Evolutionary conservation across 1,284 basidiomycete genomes (phyloP).

Genomic region (Puccinia polysora): DNA sequence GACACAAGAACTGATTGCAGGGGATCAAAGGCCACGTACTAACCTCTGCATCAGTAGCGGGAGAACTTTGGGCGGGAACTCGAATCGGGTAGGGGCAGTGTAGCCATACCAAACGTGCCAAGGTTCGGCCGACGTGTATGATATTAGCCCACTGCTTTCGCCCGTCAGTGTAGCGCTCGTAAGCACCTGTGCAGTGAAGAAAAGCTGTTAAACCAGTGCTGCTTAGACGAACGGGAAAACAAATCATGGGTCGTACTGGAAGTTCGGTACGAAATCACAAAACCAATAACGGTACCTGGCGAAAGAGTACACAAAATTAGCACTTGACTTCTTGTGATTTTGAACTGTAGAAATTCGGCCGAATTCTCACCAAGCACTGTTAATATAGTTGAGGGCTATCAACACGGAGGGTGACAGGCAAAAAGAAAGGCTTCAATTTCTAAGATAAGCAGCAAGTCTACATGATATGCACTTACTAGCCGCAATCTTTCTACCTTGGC

Average conservation of each 20-base stretch:
- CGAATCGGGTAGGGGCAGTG: conserved; percentile 15
- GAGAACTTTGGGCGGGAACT: neutral
- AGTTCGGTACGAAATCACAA: conserved; percentile 40
- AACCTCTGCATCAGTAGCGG: conserved; percentile 9
- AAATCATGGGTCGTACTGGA: conserved; percentile 10
- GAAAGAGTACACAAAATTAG: too few relatives aligned
- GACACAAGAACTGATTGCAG: neutral
- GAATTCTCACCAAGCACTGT: conserved; percentile 30
- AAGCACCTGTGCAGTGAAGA: conserved; percentile 15
- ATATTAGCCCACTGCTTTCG: conserved; percentile 34
- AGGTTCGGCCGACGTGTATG: conserved; percentile 18
- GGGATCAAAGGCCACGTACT: neutral
- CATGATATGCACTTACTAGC: neutral
- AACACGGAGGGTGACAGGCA: too few relatives aligned
- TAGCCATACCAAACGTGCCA: conserved; percentile 24
- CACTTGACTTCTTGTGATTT: too few relatives aligned
- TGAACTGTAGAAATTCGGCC: neutral
- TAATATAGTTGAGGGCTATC: conserved; percentile 11
- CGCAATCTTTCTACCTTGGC: neutral
- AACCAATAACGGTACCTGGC: conserved; percentile 39
- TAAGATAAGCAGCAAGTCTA: neutral
- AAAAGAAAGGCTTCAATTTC: too few relatives aligned
- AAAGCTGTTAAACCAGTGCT: neutral
- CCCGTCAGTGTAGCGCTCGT: conserved; percentile 38
- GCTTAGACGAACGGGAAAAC: neutral